A percentile compares a stretch with the other conserved stretches of the same genome.
These are phyloP conservation scores for Schizosaccharomyces cryophilus DNA, from an alignment of 805 yeast species.

Conservation along the genomic window DNA sequence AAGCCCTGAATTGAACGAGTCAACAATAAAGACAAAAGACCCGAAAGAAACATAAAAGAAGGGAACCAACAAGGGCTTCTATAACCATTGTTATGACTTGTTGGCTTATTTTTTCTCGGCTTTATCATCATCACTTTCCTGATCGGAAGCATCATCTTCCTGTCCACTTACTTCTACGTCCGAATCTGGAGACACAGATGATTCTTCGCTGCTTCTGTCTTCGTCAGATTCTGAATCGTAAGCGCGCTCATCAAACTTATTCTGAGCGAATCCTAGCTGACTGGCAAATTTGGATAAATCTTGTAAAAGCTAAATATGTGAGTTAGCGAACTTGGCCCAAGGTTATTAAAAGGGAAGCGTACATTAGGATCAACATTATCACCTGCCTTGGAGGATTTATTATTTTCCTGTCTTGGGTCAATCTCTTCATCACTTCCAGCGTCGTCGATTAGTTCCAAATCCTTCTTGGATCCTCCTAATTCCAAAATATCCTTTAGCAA, in stretches of 20 bases:
- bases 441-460: background rate
- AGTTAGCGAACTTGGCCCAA: background rate
- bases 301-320: background rate
- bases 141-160: background rate
- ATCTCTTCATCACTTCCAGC: background rate
- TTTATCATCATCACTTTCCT: too few relatives aligned
- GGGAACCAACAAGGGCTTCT: too few relatives aligned
- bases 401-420: background rate
- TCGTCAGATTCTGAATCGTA: background rate
- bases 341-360: too few relatives aligned
- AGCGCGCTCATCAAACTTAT: background rate
- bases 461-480: conserved; percentile 1
- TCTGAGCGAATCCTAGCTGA: background rate
- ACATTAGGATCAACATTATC: background rate
- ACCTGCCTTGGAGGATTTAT: background rate
- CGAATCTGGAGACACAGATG: background rate
- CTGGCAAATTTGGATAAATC: background rate
- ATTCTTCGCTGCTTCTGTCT: background rate
- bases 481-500: background rate
- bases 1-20: too few relatives aligned
- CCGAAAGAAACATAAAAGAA: too few relatives aligned
- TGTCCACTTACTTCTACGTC: background rate
- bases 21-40: too few relatives aligned
- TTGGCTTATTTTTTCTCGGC: too few relatives aligned
- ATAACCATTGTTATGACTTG: too few relatives aligned